Evolutionary conservation across 495 filamentous ascomycete genomes (phyloP).

Genomic region (Pseudevernia furfuracea): DNA sequence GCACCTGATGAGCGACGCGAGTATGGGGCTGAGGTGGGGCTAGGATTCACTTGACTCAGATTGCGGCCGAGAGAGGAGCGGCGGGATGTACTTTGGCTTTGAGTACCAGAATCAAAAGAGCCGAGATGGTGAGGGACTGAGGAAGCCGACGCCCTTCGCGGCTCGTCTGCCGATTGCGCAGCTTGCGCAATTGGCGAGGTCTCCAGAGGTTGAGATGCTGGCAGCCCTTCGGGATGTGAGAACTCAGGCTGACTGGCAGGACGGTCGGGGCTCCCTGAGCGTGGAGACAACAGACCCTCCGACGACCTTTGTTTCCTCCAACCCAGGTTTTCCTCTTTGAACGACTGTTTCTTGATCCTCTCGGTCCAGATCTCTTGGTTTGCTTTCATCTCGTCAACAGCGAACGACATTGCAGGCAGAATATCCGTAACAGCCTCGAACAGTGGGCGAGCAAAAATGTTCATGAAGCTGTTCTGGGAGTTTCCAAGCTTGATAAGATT

Average conservation of each 20-base stretch:
- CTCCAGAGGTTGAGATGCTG: constrained; percentile 24
- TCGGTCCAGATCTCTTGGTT: constrained; percentile 67
- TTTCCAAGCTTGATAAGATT: constrained; percentile 72
- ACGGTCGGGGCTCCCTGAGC: constrained; percentile 23
- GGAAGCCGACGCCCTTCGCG: constrained; percentile 18
- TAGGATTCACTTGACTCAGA: constrained; percentile 16
- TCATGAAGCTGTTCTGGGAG: constrained; percentile 93
- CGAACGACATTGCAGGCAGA: constrained; percentile 73
- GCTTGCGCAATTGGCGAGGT: constrained; percentile 13
- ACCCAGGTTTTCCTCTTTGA: constrained; percentile 6
- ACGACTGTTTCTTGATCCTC: constrained; percentile 23
- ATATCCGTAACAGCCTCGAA: constrained; percentile 81
- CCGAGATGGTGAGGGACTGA: constrained; percentile 15
- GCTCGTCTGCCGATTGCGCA: constrained; percentile 13
- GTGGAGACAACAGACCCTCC: constrained; percentile 21
- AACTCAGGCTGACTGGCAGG: constrained; percentile 25
- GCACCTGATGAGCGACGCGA: constrained; percentile 30
- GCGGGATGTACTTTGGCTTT: constrained; percentile 14
- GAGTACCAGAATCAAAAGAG: constrained; percentile 11
- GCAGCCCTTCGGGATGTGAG: constrained; percentile 28
- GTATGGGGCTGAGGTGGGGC: constrained; percentile 17
- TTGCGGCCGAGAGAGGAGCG: constrained; percentile 23
- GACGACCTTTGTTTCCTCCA: constrained; percentile 10
- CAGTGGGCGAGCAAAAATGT: constrained; percentile 81
- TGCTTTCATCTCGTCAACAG: constrained; percentile 64